phyloP scores from a whole-genome alignment of 208 protist species.

The Naegleria gruberi region DNA sequence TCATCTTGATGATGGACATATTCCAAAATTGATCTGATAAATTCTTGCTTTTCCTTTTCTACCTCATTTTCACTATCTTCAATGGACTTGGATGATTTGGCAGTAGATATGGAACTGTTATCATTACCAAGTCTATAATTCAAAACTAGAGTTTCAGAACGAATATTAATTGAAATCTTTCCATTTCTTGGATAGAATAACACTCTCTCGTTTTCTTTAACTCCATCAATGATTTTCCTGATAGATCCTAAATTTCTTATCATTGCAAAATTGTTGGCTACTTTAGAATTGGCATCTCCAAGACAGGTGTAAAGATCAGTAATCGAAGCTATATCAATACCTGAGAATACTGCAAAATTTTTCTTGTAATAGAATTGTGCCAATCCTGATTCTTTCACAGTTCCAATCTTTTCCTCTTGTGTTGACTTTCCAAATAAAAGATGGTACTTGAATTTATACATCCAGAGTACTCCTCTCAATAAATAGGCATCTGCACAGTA shows the following conservation, averaged over 20 bases:
- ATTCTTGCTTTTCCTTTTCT: not conserved
- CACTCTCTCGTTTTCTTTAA: not conserved
- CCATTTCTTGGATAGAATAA: not conserved
- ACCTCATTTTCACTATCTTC: not conserved
- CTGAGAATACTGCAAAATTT: not conserved
- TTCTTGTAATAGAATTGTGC: not conserved
- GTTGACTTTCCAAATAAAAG: not conserved
- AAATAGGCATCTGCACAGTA: constrained; percentile 6
- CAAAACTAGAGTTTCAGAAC: not conserved
- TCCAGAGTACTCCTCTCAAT: not conserved
- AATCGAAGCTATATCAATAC: not conserved
- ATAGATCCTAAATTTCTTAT: not conserved
- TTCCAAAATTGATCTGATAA: not conserved
- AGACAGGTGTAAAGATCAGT: not conserved
- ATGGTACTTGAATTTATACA: not conserved
- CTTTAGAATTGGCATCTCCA: not conserved
- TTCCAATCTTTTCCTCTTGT: not conserved
- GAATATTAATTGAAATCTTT: not conserved
- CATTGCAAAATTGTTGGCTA: not conserved
- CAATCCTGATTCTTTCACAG: not conserved
- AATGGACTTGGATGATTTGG: not conserved
- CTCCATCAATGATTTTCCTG: not conserved
- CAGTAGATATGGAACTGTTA: not conserved
- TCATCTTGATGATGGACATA: not conserved
- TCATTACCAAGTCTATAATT: not conserved